Evolutionary conservation across 805 yeast species (phyloP), one percentile per base, ranked within the genome.

Genomic region (Zygoascus ofunaensis): DNA sequence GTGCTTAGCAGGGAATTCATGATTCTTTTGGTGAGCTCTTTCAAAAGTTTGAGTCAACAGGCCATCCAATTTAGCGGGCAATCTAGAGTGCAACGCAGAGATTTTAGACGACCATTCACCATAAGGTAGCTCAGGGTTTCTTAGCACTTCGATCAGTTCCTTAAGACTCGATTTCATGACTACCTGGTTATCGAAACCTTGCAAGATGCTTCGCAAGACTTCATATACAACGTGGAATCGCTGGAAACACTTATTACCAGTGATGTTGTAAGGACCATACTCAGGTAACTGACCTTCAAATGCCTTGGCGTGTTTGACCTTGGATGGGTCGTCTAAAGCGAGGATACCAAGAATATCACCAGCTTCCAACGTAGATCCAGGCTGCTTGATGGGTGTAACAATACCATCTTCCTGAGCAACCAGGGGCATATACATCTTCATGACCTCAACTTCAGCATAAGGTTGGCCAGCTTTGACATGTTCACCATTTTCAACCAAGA

Each of bases 391-490:
- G 36, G 87, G 70, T 69, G 90, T 97, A 43, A 89, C 85, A 47
- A 76, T 72, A 74, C 99, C 99, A 58, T 84, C 82, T 64, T 90
- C 98, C 64, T 80, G 86, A 18, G 97, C 90, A 59, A 89, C 70
- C 57, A 92, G 74, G 41, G 98, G 97, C 97, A 92, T 92, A 67
- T 89, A 87, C 98, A 92, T 92, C 68, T 92, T 92, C 99, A 92
- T 92, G 54, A 92, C 98, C 70, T 92, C 99, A 46, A 92, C 96
- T 70, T 92, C 98, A 35, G 98, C 98, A 60, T 78, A 94, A 38
- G 97, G 80, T 68, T 90, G 94, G 49, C 97, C 97, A 48, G 92
- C 79, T 42, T 66, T 68, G 56, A 92, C 76, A 59, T 90, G 97
- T 52, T 90, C 98, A 54, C 98, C 98, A 56, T 81, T 82, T 61